Evolutionary conservation across 2,329 filamentous ascomycete species (phyloP).

Genomic region (Laburnicola sp.): DNA sequence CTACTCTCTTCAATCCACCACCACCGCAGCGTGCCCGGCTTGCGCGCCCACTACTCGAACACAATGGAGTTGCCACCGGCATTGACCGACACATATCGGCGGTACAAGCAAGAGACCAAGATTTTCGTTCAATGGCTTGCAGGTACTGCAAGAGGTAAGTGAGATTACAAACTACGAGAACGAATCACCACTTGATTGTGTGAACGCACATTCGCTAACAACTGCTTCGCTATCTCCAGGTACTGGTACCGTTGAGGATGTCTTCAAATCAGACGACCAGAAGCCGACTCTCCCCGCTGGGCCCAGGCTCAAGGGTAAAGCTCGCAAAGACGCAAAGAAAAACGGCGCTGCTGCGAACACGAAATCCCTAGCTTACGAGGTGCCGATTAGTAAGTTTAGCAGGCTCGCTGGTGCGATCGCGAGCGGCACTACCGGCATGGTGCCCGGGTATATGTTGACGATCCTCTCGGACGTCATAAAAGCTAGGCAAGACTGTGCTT

Average conservation of each 20-base stretch:
- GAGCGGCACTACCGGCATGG: background rate
- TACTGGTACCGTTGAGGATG: constrained; percentile 12
- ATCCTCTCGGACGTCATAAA: constrained; percentile 17
- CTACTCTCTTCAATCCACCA: no score
- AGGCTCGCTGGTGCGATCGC: constrained; percentile 10
- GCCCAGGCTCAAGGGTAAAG: constrained; percentile 1
- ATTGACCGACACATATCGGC: constrained; percentile 11
- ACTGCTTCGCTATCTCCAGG: no score
- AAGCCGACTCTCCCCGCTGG: background rate
- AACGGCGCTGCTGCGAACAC: background rate
- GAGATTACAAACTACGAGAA: no score
- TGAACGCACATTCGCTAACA: no score
- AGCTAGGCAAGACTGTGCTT: constrained; percentile 16
- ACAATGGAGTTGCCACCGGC: constrained; percentile 14
- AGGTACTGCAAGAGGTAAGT: constrained; percentile 8
- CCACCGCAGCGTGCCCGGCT: no score
- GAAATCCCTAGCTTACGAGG: background rate
- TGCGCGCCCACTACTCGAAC: no score
- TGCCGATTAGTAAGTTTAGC: constrained; percentile 5
- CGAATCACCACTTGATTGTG: no score
- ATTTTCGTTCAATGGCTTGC: constrained; percentile 20
- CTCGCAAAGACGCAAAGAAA: background rate
- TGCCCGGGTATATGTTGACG: constrained; percentile 10
- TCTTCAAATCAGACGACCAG: constrained; percentile 1
- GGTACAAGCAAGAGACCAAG: constrained; percentile 13